These are phyloP conservation scores for Davidsoniella virescens DNA, from an alignment of 2,329 filamentous ascomycete genomes.

Conservation along the genomic window DNA sequence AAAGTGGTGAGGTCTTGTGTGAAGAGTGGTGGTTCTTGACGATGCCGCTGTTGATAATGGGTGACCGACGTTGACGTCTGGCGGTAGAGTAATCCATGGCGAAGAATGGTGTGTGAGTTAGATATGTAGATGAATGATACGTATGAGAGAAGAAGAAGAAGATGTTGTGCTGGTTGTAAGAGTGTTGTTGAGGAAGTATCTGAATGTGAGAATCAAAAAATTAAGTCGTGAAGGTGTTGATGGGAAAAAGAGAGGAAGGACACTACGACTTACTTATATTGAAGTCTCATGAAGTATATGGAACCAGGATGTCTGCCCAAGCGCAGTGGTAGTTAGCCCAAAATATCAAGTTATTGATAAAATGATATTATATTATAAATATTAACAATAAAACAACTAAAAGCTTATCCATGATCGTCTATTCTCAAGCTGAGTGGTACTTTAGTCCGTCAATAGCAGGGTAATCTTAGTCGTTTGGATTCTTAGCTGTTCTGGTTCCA, in stretches of 20 bases:
- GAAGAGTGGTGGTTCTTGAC: constrained; percentile 4
- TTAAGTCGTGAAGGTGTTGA: neutral
- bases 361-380: no score
- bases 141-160: neutral
- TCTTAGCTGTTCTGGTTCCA: neutral
- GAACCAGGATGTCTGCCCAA: constrained; percentile 1
- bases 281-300: neutral
- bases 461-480: neutral
- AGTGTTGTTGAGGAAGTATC: neutral
- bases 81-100: constrained; percentile 10
- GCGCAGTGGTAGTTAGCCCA: neutral
- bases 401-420: neutral
- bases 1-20: constrained; percentile 4
- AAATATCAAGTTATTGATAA: no score
- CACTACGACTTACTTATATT: constrained; percentile 2
- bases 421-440: neutral
- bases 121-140: neutral
- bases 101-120: neutral
- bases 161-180: neutral
- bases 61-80: constrained; percentile 8
- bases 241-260: neutral
- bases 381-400: neutral
- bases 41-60: constrained; percentile 10
- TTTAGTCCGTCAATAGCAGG: neutral
- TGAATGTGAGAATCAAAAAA: neutral